Evolutionary conservation across 192 early-diverging fungal species (phyloP).

Genomic region (Geranomyces michiganensis): DNA sequence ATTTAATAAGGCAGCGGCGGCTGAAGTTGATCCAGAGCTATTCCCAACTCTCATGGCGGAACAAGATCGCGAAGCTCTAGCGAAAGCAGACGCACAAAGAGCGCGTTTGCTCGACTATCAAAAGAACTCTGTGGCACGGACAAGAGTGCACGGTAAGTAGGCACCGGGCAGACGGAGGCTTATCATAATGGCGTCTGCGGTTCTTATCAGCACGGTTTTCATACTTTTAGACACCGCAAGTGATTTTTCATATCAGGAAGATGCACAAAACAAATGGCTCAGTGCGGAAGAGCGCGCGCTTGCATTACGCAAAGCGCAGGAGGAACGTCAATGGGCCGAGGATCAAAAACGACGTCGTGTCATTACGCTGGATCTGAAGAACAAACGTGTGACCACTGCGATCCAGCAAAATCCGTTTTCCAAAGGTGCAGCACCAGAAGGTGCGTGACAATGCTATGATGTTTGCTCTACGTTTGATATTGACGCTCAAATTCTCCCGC

Average conservation of each 20-base stretch:
- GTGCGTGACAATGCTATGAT: too few relatives aligned
- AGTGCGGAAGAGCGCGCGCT: slow-evolving; percentile 49
- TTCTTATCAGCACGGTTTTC: not conserved
- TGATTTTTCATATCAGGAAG: slow-evolving; percentile 48
- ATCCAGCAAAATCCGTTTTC: not conserved
- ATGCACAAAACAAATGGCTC: slow-evolving; percentile 50
- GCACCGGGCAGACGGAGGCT: too few relatives aligned
- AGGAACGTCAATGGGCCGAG: slow-evolving; percentile 42
- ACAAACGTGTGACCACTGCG: slow-evolving; percentile 32
- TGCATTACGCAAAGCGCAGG: slow-evolving; percentile 44
- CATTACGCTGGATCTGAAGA: slow-evolving; percentile 49
- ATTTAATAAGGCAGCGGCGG: not conserved
- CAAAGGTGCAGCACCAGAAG: slow-evolving; percentile 3
- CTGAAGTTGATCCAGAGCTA: not conserved
- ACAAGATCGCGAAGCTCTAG: slow-evolving; percentile 32
- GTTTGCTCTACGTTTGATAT: too few relatives aligned
- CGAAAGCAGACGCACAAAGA: slow-evolving; percentile 42
- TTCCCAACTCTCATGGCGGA: slow-evolving; percentile 45
- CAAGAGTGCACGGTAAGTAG: slow-evolving; percentile 48
- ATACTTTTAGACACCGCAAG: slow-evolving; percentile 38
- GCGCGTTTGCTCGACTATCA: slow-evolving; percentile 50
- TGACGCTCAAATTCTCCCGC: too few relatives aligned
- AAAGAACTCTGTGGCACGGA: slow-evolving; percentile 44
- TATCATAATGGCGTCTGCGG: not conserved
- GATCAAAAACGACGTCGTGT: slow-evolving; percentile 47